phyloP scores from a whole-genome alignment of 2,329 filamentous ascomycete species.

The Apiospora sp. region DNA sequence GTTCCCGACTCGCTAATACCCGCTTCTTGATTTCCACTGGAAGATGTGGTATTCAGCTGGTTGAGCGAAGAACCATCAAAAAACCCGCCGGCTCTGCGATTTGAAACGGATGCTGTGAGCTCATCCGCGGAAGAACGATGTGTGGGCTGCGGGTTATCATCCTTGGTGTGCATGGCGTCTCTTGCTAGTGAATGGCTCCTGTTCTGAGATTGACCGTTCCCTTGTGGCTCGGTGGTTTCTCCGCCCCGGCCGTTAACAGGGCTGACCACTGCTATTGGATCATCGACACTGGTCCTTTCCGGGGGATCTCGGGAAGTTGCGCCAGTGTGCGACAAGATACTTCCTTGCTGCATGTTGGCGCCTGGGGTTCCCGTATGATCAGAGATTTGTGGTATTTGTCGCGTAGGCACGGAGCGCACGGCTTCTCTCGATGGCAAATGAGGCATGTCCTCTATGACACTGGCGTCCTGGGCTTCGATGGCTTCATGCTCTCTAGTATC shows the following conservation, averaged over 20 bases:
- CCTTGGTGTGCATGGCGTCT: background rate
- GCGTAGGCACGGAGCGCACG: slow-evolving; percentile 3
- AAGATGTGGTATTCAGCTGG: background rate
- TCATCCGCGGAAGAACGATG: slow-evolving; percentile 4
- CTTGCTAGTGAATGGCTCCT: background rate
- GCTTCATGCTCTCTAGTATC: slow-evolving; percentile 3
- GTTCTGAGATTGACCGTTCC: background rate
- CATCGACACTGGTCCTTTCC: background rate
- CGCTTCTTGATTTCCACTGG: background rate
- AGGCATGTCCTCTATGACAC: background rate
- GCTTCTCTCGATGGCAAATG: slow-evolving; percentile 11
- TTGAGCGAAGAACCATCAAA: background rate
- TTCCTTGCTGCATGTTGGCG: background rate
- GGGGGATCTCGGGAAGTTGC: background rate
- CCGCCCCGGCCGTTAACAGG: background rate
- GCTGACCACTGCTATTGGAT: background rate
- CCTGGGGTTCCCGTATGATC: background rate
- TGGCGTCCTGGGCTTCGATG: slow-evolving; percentile 1
- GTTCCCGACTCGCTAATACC: slow-evolving; percentile 2
- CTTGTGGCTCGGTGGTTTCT: slow-evolving; percentile 6
- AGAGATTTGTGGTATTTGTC: background rate
- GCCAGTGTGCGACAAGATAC: background rate
- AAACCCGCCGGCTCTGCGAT: background rate
- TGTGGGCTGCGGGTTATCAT: slow-evolving; percentile 3
- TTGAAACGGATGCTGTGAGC: slow-evolving; percentile 2